Conservation (phyloP, 768 basidiomycete species). For the Xerocomellus intermedius region DNA sequence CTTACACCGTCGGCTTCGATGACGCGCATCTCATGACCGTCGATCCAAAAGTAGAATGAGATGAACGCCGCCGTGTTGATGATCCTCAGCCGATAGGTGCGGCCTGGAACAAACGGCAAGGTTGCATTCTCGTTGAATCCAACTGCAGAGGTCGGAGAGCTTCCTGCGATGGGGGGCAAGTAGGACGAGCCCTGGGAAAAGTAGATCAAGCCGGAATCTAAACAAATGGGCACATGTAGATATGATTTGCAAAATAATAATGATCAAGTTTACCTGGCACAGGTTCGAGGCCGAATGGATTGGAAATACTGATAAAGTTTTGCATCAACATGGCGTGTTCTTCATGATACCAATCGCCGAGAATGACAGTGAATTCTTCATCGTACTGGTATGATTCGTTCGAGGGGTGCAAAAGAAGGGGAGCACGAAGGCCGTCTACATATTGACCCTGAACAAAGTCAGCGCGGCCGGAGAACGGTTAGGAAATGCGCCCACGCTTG, state of each 20-base stretch:
- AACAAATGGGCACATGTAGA: neutral
- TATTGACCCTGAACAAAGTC: constrained; percentile 67
- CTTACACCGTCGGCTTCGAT: constrained; percentile 83
- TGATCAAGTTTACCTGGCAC: constrained; percentile 59
- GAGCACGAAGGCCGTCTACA: constrained; percentile 89
- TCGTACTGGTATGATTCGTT: constrained; percentile 75
- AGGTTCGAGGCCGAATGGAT: constrained; percentile 86
- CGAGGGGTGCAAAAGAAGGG: constrained; percentile 72
- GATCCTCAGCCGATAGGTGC: constrained; percentile 87
- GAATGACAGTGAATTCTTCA: constrained; percentile 82
- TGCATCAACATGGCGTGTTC: constrained; percentile 62
- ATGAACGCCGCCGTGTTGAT: constrained; percentile 79
- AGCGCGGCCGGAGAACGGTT: neutral
- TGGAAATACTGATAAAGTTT: constrained; percentile 65
- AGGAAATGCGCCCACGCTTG: constrained; percentile 32
- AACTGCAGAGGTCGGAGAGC: constrained; percentile 50
- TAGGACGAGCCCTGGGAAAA: constrained; percentile 76
- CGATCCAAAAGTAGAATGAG: constrained; percentile 85
- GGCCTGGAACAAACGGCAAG: constrained; percentile 77
- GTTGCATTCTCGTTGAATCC: constrained; percentile 89
- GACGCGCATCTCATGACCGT: constrained; percentile 81
- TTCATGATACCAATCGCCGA: constrained; percentile 93
- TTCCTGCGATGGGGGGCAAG: constrained; percentile 55
- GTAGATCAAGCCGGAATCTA: constrained; percentile 82
- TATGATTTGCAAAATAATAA: neutral